Evolutionary conservation across 495 filamentous ascomycete genomes (phyloP).

Genomic region (Endocarpon pusillum): DNA sequence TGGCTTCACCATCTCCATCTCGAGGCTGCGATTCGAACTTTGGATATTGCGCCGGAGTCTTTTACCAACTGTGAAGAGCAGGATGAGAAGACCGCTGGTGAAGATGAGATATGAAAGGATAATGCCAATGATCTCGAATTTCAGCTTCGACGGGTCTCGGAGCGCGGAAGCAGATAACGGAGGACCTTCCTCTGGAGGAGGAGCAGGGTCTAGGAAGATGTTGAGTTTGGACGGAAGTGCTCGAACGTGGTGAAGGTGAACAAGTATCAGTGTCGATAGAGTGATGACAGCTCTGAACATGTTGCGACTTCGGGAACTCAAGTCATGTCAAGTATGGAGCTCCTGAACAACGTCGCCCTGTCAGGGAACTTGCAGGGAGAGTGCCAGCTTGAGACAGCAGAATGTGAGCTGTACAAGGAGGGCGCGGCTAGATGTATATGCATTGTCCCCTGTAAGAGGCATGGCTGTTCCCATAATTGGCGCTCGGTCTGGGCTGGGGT

Average conservation of each 20-base stretch:
- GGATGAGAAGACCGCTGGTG: constrained; percentile 45
- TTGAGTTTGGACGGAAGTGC: constrained; percentile 12
- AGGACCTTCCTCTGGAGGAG: constrained; percentile 38
- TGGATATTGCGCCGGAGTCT: constrained; percentile 37
- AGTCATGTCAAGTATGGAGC: too few species aligned
- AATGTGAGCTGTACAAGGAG: too few species aligned
- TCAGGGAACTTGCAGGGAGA: too few species aligned
- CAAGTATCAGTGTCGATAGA: too few species aligned
- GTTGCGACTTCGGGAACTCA: too few species aligned
- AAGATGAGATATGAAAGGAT: constrained; percentile 63
- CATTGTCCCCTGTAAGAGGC: too few species aligned
- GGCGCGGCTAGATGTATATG: too few species aligned
- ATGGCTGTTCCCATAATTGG: too few species aligned
- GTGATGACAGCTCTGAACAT: too few species aligned
- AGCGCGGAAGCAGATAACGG: constrained; percentile 34
- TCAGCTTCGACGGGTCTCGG: constrained; percentile 43
- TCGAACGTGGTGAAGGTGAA: neutral
- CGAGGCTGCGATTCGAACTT: constrained; percentile 31
- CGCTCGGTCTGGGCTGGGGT: too few species aligned
- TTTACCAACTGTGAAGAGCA: constrained; percentile 48
- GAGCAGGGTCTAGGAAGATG: constrained; percentile 39
- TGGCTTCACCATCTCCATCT: constrained; percentile 48
- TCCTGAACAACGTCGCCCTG: too few species aligned
- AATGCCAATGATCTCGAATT: constrained; percentile 61
- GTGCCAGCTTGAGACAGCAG: too few species aligned